Percentiles rank a stretch among this genome's conserved stretches.
Evolutionary conservation across 305 asterid species (phyloP).

Genomic region (Fraxinus paxiana): DNA sequence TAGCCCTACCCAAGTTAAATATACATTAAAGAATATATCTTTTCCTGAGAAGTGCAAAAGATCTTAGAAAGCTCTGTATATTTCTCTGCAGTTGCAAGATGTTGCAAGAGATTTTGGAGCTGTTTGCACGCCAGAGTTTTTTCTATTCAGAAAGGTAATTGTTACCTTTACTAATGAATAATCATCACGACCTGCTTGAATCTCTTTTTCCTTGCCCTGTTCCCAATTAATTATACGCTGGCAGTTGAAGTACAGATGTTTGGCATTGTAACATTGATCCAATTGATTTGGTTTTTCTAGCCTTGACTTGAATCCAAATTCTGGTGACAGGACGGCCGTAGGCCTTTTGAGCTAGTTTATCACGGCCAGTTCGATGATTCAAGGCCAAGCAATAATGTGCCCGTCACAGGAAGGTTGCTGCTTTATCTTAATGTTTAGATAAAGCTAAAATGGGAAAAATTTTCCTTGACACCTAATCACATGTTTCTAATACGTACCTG

Average conservation of each 20-base stretch:
- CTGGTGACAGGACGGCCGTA: constrained; percentile 68
- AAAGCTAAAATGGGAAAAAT: background rate
- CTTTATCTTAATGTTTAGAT: constrained; percentile 6
- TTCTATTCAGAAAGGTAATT: constrained; percentile 78
- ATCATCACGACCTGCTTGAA: background rate
- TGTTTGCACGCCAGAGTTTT: constrained; percentile 93
- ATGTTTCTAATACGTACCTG: background rate
- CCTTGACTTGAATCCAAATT: constrained; percentile 6
- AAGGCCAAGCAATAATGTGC: constrained; percentile 60
- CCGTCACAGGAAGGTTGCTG: constrained; percentile 78
- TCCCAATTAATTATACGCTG: constrained; percentile 1
- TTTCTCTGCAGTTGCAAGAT: constrained; percentile 61
- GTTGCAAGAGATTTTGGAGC: constrained; percentile 90
- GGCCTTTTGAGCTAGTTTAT: constrained; percentile 93
- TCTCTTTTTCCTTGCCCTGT: background rate
- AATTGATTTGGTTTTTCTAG: constrained; percentile 7
- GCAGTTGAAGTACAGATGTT: background rate
- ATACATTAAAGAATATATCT: background rate
- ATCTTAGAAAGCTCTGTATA: constrained; percentile 14
- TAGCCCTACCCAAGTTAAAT: constrained; percentile 3
- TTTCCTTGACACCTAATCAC: background rate
- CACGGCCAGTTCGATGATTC: constrained; percentile 96
- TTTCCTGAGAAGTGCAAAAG: background rate
- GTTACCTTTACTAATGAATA: background rate
- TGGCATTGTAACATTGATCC: background rate